Evolutionary conservation across 495 filamentous ascomycete genomes (phyloP).

Genomic region (Amorphotheca resinae): DNA sequence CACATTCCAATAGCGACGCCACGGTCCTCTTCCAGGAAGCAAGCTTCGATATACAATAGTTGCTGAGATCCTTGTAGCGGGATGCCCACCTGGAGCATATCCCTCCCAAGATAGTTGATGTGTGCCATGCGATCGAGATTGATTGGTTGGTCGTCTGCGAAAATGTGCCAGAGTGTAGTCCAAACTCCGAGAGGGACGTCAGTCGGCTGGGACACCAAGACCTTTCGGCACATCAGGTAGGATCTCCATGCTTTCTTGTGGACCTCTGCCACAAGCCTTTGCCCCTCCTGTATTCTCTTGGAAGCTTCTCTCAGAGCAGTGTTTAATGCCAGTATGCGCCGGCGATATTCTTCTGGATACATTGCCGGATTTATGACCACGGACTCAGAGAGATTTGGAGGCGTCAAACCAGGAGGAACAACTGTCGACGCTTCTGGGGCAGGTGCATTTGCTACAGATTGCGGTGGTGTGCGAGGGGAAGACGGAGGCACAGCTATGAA

Average conservation of each 20-base stretch:
- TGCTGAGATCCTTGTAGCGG: conserved; percentile 42
- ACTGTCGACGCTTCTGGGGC: neutral
- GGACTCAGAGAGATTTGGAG: neutral
- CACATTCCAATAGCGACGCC: conserved; percentile 50
- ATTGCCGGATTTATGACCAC: neutral
- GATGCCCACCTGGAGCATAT: conserved; percentile 43
- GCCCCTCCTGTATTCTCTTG: neutral
- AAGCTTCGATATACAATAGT: conserved; percentile 50
- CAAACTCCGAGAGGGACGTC: conserved; percentile 38
- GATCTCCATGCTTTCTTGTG: conserved; percentile 19
- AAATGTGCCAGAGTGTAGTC: conserved; percentile 41
- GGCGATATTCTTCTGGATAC: neutral
- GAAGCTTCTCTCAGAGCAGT: neutral
- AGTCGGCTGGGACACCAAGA: conserved; percentile 30
- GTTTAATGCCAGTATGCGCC: neutral
- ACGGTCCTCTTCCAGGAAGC: conserved; percentile 46
- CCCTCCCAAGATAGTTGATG: conserved; percentile 46
- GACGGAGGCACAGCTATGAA: neutral
- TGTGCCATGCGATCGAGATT: conserved; percentile 45
- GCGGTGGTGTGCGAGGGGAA: neutral
- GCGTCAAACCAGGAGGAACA: neutral
- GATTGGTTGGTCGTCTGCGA: conserved; percentile 26
- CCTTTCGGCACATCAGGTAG: conserved; percentile 35
- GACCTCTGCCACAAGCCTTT: neutral
- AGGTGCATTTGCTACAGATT: neutral